Evolutionary conservation across 73 alveolate genomes (phyloP), one percentile per base, ranked within the genome.

Genomic region (Paramecium primaurelia): DNA sequence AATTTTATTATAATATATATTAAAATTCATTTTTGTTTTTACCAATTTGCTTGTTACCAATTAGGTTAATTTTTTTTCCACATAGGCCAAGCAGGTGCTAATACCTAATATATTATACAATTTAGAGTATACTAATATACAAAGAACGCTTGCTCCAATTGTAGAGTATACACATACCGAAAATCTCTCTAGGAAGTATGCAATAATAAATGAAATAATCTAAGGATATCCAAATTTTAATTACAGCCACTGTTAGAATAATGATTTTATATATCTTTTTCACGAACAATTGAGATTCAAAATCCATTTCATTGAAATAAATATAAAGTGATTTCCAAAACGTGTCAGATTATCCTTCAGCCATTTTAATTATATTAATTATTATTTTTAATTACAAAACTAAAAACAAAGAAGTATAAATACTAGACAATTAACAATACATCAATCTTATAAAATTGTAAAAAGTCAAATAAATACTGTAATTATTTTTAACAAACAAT

Each of bases 81-180:
- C 91, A 37, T 40, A 77, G 89, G 89, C 89, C 89, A 77, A 34
- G 89, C 91, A 12, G 77, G 91, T 11, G 91, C 91, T 14, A 80
- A 80, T 18, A 80, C 47, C 91, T 73, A 73, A 73, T 73, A 12
- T 38, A 73, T 22, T 68, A 68, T 68, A 1, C 6, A 37, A 4
- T 34, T 73, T 37, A 37, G 22, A 5, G 4, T 36, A 28, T 73
- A 73, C 87, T 18, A 80, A 80, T 45, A 80, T 80, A 44, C 91
- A 45, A 80, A 80, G 32, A n/a, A 80, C 58, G 7, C 91, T 25
- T 80, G 91, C 71, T 26, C 91, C 91, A 7, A 80, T 80, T 26
- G 75, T 49, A 8, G 77, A 45, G 28, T 80, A 45, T 14, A 77
- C 89, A 77, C 89, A 77, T 38, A 77, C 71, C 3, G 40, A 77